Base-by-base conservation (phyloP, 2,329 filamentous ascomycete species). In the Escovopsis sp. region DNA sequence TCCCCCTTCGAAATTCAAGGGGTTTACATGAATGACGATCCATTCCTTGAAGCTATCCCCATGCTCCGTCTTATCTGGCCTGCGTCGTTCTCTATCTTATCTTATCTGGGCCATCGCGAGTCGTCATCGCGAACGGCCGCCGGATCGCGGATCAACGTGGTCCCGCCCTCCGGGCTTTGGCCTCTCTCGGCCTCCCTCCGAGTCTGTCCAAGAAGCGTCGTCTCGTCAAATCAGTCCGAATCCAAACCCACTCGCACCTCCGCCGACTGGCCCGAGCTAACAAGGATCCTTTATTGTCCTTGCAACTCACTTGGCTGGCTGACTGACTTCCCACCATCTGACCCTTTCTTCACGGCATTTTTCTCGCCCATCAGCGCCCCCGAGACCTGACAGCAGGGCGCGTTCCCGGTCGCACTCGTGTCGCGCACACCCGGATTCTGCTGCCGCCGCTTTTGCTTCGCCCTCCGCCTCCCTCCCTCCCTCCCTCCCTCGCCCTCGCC, bases 371-470 rank as follows among this genome's bases (percentile, higher is more conserved):
- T 30, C 25, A 35, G 33, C 35, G 18, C 35, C 31, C 34, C 23
- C n/a, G 34, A 28, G 33, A 18, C n/a, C 11, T 34, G 15, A 18
- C 33, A 27, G 8, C 36, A 26, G 26, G 26, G 28, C 36, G 32
- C 40, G 29, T 32, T 33, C 27, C 32, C 21, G 32, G 26, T 42
- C 28, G 36, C 35, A 36, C 36, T 32, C 31, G 35, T 36, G 41
- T 45, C 44, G 44, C 43, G 28, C 36, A 34, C 36, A 21, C 11
- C 19, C n/a, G n/a, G n/a, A 23, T 33, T 19, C n/a, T n/a, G n/a
- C n/a, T n/a, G n/a, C n/a, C n/a, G n/a, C n/a, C n/a, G n/a, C n/a
- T n/a, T n/a, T n/a, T n/a, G n/a, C n/a, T n/a, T n/a, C n/a, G n/a
- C n/a, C n/a, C n/a, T n/a, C n/a, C n/a, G 17, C 31, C n/a, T n/a